Base-by-base conservation (phyloP, 140 eudicot species). In the Senecio squalidus region DNA sequence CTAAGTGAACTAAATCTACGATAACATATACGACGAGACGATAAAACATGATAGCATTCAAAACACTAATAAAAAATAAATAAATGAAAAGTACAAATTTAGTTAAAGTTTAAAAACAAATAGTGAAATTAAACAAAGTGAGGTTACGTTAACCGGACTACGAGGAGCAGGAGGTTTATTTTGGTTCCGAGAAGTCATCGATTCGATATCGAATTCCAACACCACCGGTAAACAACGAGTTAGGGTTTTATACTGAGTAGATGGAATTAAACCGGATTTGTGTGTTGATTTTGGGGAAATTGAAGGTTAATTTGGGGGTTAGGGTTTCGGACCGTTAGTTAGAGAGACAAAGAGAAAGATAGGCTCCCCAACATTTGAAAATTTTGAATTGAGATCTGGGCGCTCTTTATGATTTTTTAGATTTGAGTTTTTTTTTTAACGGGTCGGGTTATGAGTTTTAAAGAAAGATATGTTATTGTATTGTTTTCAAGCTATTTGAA, bases 361-460 rank as follows among this genome's bases (percentile, higher is more conserved):
- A 58, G 63, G 68, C 72, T 60, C 71, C 58, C 38, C 31, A 4
- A 63, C 51, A 4, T 51, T 59, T 31, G 44, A 61, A 72, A 25
- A 25, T 67, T 72, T 72, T 78, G 66, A 72, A 36, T 10, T 18
- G 6, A 56, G 78, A 72, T 67, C 68, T 72, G 41, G 44, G 68
- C 78, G 82, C 78, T 77, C 57, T 62, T 38, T 24, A 2, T 9
- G n/a, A n/a, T n/a, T n/a, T n/a, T n/a, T n/a, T n/a, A n/a, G n/a
- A n/a, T n/a, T n/a, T n/a, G n/a, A n/a, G n/a, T n/a, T n/a, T n/a
- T n/a, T n/a, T n/a, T n/a, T n/a, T n/a, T n/a, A n/a, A n/a, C n/a
- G n/a, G n/a, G n/a, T n/a, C n/a, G n/a, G n/a, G n/a, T n/a, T n/a
- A n/a, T n/a, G n/a, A n/a, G n/a, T n/a, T n/a, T n/a, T n/a, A n/a